A percentile compares a stretch with the other conserved stretches of the same genome.
These are phyloP conservation scores for Cadophora gregata DNA, from an alignment of 2,329 filamentous ascomycete species.

Conservation along the genomic window DNA sequence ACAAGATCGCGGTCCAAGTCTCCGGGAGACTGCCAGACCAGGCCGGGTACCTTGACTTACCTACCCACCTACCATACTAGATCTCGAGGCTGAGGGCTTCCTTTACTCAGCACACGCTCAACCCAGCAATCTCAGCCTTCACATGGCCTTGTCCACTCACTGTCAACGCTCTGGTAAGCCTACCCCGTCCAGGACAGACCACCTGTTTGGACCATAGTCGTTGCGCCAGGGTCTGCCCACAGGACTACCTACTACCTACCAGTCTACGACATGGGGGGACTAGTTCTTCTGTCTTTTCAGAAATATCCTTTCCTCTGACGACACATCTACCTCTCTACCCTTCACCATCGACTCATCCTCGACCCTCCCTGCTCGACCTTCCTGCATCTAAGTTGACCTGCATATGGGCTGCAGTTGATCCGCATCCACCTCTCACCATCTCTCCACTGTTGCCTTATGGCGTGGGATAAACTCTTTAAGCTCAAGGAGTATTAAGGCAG, in stretches of 20 bases:
- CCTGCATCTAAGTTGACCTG: constrained; percentile 40
- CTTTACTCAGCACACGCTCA: constrained; percentile 36
- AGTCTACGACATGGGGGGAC: constrained; percentile 5
- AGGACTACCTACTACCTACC: too few relatives aligned
- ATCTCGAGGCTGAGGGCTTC: constrained; percentile 39
- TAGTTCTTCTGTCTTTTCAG: constrained; percentile 15
- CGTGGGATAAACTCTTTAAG: constrained; percentile 28
- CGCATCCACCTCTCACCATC: constrained; percentile 24
- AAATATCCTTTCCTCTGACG: constrained; percentile 27
- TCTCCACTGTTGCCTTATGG: constrained; percentile 40
- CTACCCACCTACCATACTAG: constrained; percentile 3
- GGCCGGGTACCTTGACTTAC: too few relatives aligned
- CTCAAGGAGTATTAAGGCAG: constrained; percentile 43
- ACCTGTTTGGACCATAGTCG: constrained; percentile 37
- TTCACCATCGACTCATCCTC: constrained; percentile 39
- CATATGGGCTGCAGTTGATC: constrained; percentile 36
- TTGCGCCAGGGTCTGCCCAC: constrained; percentile 17
- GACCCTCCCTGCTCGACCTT: constrained; percentile 34
- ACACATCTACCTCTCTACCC: constrained; percentile 33
- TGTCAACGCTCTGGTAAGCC: constrained; percentile 19
- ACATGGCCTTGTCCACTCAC: constrained; percentile 9
- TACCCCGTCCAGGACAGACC: constrained; percentile 38
- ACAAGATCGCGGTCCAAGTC: constrained; percentile 20
- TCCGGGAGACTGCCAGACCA: constrained; percentile 21
- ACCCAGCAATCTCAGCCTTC: constrained; percentile 39